Base-by-base conservation (phyloP, 1,284 basidiomycete species). In the Schizophyllum amplum region DNA sequence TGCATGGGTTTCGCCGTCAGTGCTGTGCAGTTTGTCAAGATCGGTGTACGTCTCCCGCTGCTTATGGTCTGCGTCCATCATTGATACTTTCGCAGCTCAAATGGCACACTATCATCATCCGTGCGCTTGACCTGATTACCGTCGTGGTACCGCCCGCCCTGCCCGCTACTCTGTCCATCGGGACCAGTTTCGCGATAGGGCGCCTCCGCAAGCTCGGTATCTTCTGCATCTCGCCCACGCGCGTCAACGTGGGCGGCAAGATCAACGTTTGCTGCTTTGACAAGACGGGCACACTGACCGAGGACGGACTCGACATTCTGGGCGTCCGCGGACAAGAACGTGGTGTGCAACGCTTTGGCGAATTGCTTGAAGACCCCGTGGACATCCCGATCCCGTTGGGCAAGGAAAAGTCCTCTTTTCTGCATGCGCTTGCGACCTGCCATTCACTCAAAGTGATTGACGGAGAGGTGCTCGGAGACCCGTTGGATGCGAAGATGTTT, bases 211-310 rank as follows among this genome's bases (percentile, higher is more conserved):
- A 91, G 68, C 75, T 80, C 4, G 93, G 92, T 26, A 92, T 99
- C 59, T 99, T 92, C 75, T 99, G 97, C 70, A 98, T 98, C 61
- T 94, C 96, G 4, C 97, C 97, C 0, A 97, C 90, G 64, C 80
- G 97, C 26, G 92, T 99, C 65, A 99, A 99, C 68, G 87, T 99
- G 53, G 94, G 87, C 2, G 97, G 97, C 26, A 97, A 98, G 73
- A 81, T 99, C 74, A 98, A 99, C 63, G 90, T 99, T 6, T 96
- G 95, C 66, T 98, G 95, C 71, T 99, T 99, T 67, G 97, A 99
- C 78, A 99, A 99, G 76, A 99, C 97, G 1, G 97, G 97, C 1
- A 99, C 97, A 0, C 79, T 99, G 17, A 99, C 97, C 0, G 97
- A 98, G 71, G 97, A 99, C 63, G 97, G 97, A 0, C 80, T 99